Evolutionary conservation across 164 flowering plant species (phyloP), one percentile per base, ranked within the genome.

Genomic region (Santalum album): DNA sequence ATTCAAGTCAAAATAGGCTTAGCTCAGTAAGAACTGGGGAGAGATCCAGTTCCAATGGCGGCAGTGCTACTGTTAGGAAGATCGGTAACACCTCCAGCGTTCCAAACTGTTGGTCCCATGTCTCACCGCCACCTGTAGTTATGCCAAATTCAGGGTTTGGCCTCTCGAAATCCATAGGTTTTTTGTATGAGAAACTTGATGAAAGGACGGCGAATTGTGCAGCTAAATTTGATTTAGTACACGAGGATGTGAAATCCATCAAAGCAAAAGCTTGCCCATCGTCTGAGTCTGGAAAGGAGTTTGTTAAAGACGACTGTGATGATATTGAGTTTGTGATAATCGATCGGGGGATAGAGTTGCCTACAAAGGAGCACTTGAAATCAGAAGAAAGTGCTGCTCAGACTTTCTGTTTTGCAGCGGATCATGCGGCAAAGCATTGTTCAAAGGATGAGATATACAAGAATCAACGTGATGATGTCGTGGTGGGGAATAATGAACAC

Each of bases 271-370:
- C 58, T 57, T 16, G 32, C 29, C 47, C 55, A 20, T 56, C 52
- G 1, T 35, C 58, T 27, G 69, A 63, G 47, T 54, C 63, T 51
- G 34, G 34, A 22, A 59, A 64, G 66, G 75, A 69, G 26, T 42
- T 32, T 58, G 26, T 57, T 42, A 77, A 25, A 35, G 40, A 53
- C 62, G 78, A 69, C 10, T 47, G 29, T 54, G 78, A 76, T 32
- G 69, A 68, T 40, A 12, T 57, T 32, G 83, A 80, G 24, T 82
- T 82, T 66, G 60, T 59, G 49, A 68, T 89, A 18, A 59, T 69
- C 39, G 94, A 86, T 19, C 59, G 59, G 60, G 87, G 87, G n/a
- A 67, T 78, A 43, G 87, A 89, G 66, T 21, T 70, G 17, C 44
- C 58, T 19, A 36, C 59, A 18, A 51, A 66, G 53, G 67, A 64